A percentile compares a stretch with the other conserved stretches of the same genome.
Evolutionary conservation across 495 filamentous ascomycete genomes (phyloP).

Genomic region (Podospora didyma): DNA sequence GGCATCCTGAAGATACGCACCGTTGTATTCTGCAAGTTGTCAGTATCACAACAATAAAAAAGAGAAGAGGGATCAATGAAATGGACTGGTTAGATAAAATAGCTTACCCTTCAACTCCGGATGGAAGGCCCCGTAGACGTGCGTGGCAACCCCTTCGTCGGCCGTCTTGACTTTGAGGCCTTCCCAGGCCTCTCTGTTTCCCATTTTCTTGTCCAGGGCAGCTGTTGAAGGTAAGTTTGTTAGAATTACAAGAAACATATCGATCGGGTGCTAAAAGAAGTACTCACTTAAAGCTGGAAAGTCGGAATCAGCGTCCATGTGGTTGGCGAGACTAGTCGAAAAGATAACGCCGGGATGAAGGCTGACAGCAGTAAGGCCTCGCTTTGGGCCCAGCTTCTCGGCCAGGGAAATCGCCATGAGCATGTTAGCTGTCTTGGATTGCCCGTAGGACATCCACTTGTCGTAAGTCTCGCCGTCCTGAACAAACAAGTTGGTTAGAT

Average conservation of each 20-base stretch:
- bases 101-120: conserved; percentile 30
- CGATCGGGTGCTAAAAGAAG: not conserved
- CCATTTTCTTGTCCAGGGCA: not conserved
- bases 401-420: conserved; percentile 44
- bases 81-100: no score
- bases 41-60: not conserved
- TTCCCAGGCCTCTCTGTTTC: not conserved
- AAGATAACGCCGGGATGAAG: conserved; percentile 43
- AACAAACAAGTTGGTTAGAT: not conserved
- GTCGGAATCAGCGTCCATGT: conserved; percentile 24
- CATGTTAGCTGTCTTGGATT: conserved; percentile 53
- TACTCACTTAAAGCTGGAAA: not conserved
- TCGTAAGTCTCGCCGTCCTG: conserved; percentile 47
- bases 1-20: conserved; percentile 36
- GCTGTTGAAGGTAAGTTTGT: no score
- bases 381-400: conserved; percentile 29
- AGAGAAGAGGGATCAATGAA: no score
- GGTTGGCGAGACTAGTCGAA: conserved; percentile 21
- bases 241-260: no score
- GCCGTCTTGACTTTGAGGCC: conserved; percentile 29
- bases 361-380: conserved; percentile 31
- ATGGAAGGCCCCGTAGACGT: conserved; percentile 45
- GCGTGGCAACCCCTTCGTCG: conserved; percentile 40
- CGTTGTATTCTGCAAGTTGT: conserved; percentile 26
- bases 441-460: conserved; percentile 43